Base-by-base conservation (phyloP, 192 early-diverging fungal genomes). In the Chytriomyces sp. region DNA sequence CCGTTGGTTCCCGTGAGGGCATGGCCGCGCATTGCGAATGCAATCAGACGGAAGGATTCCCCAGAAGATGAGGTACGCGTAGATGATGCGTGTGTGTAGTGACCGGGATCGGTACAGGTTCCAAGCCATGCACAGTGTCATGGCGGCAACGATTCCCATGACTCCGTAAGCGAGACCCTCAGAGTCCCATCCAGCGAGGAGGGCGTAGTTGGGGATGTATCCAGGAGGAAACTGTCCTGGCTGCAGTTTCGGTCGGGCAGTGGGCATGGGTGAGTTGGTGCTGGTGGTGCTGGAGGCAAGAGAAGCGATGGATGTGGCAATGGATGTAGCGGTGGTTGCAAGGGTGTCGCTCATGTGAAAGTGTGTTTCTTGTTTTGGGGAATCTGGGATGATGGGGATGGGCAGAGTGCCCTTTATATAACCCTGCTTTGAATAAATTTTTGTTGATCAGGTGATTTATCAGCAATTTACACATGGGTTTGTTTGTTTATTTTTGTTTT, bases 151-250 rank as follows among this genome's bases (percentile, higher is more conserved):
- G 3, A 48, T 3, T 18, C 3, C 61, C 62, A 66, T 75, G 46
- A 65, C 50, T 45, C 23, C 49, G 48, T 49, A 75, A 26, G 73
- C 73, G 20, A 63, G 62, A 1, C 24, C n/a, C 8, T 9, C 9
- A 6, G 62, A 65, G 46, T 64, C 61, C 73, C 73, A 75, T 13
- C 44, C 45, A 6, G 73, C 61, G 2, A 75, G 64, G 20, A 8
- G 61, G 11, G 73, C 35, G 18, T 50, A 75, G 73, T 75, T 65
- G 10, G 73, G 73, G 20, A 75, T 66, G 28, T 75, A 75, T 1
- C 73, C 73, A 43, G 73, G 73, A 7, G 73, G 73, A 18, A 64
- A 75, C 68, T 57, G 26, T 67, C 62, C 62, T 64, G 62, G 62
- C n/a, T 16, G n/a, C n/a, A 64, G 62, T 26, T n/a, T 28, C 26